Conservation (phyloP, 2,329 filamentous ascomycete genomes). For the Chrysosporium keratinophilum region DNA sequence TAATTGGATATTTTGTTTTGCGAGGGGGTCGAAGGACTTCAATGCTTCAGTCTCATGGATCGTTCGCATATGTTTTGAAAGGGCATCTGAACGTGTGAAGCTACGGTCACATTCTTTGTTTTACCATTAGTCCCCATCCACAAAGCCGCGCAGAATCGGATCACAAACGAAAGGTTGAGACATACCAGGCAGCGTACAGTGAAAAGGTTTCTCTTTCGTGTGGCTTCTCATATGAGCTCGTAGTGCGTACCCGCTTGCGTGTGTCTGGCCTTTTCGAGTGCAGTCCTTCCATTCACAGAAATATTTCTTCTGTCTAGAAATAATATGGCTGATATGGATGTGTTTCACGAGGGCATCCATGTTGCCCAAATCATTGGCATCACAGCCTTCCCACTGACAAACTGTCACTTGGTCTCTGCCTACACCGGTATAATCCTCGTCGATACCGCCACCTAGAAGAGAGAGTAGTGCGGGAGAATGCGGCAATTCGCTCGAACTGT, state of each 20-base stretch:
- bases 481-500: slow-evolving; percentile 77
- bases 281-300: slow-evolving; percentile 97
- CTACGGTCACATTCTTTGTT: slow-evolving; percentile 82
- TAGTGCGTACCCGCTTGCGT: slow-evolving; percentile 89
- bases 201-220: slow-evolving; percentile 96
- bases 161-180: neutral
- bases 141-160: neutral
- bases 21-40: slow-evolving; percentile 49
- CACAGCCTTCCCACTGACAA: slow-evolving; percentile 69
- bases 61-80: slow-evolving; percentile 97
- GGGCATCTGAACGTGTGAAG: slow-evolving; percentile 88
- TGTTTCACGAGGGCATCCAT: slow-evolving; percentile 76
- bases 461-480: slow-evolving; percentile 51
- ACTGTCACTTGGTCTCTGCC: slow-evolving; percentile 63
- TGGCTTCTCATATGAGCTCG: slow-evolving; percentile 97
- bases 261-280: slow-evolving; percentile 72
- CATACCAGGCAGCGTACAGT: slow-evolving; percentile 84
- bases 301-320: slow-evolving; percentile 87
- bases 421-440: slow-evolving; percentile 59
- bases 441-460: slow-evolving; percentile 33
- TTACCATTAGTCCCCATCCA: neutral
- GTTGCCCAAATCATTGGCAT: slow-evolving; percentile 59
- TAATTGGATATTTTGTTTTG: slow-evolving; percentile 31
- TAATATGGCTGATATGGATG: slow-evolving; percentile 88
- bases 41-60: slow-evolving; percentile 95